A percentile compares a stretch with the other conserved stretches of the same genome.
phyloP scores from a whole-genome alignment of 192 early-diverging fungal genomes.

The Phlyctochytrium bullatum region DNA sequence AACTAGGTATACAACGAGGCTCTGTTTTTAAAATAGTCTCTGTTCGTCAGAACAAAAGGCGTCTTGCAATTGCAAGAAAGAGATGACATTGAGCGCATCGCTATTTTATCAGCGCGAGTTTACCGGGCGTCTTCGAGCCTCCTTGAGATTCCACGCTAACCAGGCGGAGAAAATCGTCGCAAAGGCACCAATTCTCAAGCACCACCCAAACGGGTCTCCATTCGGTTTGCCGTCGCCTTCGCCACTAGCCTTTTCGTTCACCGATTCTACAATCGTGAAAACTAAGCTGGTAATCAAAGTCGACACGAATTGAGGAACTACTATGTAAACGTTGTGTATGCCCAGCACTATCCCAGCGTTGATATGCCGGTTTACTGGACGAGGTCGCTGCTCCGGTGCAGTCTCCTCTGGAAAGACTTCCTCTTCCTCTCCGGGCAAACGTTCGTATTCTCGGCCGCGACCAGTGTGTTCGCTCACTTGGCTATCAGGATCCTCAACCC shows the following conservation, averaged over 20 bases:
- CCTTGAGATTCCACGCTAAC: conserved; percentile 43
- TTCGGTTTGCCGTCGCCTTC: conserved; percentile 10
- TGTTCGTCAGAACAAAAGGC: too few relatives aligned
- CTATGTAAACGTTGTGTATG: conserved; percentile 94
- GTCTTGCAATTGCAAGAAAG: too few relatives aligned
- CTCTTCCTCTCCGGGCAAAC: conserved; percentile 26
- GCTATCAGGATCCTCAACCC: conserved; percentile 18
- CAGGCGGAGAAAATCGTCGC: conserved; percentile 64
- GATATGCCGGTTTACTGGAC: conserved; percentile 4
- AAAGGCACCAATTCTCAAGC: conserved; percentile 70
- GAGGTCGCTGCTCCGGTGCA: neutral
- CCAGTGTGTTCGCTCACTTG: conserved; percentile 11
- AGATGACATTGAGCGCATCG: too few relatives aligned
- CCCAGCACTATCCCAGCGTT: conserved; percentile 69
- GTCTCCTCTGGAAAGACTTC: neutral
- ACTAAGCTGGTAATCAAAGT: conserved; percentile 72
- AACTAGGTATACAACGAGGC: too few relatives aligned
- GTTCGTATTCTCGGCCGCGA: conserved; percentile 8
- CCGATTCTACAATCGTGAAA: conserved; percentile 65
- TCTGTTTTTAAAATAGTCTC: too few relatives aligned
- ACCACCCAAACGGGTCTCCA: conserved; percentile 58
- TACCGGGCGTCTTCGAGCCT: conserved; percentile 6
- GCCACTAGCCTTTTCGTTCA: conserved; percentile 10
- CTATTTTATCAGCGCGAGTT: too few relatives aligned
- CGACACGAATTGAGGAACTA: conserved; percentile 88